Evolutionary conservation across 352 stramenopile species (phyloP), one percentile per base, ranked within the genome.

Genomic region (Elongisporangium senticosum): DNA sequence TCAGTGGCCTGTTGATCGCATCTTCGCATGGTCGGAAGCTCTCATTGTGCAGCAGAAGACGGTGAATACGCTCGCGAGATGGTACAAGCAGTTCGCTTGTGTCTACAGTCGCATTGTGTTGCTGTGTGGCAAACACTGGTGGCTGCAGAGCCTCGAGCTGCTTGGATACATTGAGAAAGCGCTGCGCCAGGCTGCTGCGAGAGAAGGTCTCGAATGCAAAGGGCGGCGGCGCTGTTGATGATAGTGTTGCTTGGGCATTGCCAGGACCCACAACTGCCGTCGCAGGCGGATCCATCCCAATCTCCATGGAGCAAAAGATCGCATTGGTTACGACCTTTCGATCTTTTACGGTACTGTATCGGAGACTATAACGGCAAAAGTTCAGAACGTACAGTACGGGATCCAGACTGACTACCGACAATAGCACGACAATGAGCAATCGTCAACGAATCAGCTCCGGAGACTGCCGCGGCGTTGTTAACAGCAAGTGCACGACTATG

Each of bases 131-230:
- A 39, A 47, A 19, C 6, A 51, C 15, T 7, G 55, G 26, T 3
- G 55, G 62, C 26, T 72, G 60, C 13, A 77, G 55, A 5, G 67
- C 62, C 6, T 77, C 72, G 17, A 81, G 61, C 33, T 76, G 72
- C 51, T 66, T 54, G 19, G 59, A 58, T 11, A 77, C 67, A 17
- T 33, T 53, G 17, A 68, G 57, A 49, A 70, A 75, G 26, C 59
- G 55, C 49, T 62, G 24, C 8, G 64, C 43, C 47, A 75, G 64
- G 19, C 47, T 28, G 8, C 51, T 58, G 13, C 23, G 63, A 50
- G 55, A 40, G 5, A 56, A 53, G 22, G 2, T 39, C 14, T 50
- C 20, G 10, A 59, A 28, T 20, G 21, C 20, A 17, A 43, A 17
- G 8, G 33, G 3, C 33, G 13, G 11, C 17, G 33, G 4, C 11